These are phyloP conservation scores for Mitragyna speciosa DNA, from an alignment of 257 asterid genomes.

Conservation along the genomic window DNA sequence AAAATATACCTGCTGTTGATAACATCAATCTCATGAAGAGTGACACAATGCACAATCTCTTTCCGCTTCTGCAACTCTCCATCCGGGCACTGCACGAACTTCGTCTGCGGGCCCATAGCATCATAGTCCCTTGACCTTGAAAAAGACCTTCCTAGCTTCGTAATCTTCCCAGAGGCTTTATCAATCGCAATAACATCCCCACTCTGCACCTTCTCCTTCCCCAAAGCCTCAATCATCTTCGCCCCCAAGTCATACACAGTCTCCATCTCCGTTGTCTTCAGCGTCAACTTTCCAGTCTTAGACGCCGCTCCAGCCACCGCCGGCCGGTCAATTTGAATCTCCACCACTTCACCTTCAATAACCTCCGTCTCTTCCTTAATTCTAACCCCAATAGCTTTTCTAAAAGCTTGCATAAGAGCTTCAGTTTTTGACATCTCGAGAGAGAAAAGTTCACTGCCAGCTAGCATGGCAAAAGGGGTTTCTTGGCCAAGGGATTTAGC, in stretches of 20 bases:
- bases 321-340: conserved; percentile 72
- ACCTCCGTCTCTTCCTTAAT: conserved; percentile 89
- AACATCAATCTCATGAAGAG: conserved; percentile 89
- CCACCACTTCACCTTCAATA: conserved; percentile 93
- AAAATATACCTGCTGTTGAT: conserved; percentile 76
- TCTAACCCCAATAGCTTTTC: conserved; percentile 80
- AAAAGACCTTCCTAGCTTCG: conserved; percentile 85
- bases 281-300: conserved; percentile 75
- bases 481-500: conserved; percentile 83
- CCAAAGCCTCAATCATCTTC: conserved; percentile 90
- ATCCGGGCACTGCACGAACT: conserved; percentile 94
- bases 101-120: conserved; percentile 92
- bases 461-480: conserved; percentile 90
- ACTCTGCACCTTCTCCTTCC: conserved; percentile 92
- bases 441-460: conserved; percentile 87
- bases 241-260: conserved; percentile 80
- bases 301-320: conserved; percentile 78
- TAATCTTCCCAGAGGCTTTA: conserved; percentile 85
- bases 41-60: conserved; percentile 92
- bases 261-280: conserved; percentile 94
- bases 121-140: conserved; percentile 88
- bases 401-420: conserved; percentile 88
- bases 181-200: conserved; percentile 91
- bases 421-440: conserved; percentile 90
- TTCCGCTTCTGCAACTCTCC: conserved; percentile 98